A percentile compares a stretch with the other conserved stretches of the same genome.
Evolutionary conservation across 345 rosid species (phyloP).

Genomic region (Cochlearia excelsa): DNA sequence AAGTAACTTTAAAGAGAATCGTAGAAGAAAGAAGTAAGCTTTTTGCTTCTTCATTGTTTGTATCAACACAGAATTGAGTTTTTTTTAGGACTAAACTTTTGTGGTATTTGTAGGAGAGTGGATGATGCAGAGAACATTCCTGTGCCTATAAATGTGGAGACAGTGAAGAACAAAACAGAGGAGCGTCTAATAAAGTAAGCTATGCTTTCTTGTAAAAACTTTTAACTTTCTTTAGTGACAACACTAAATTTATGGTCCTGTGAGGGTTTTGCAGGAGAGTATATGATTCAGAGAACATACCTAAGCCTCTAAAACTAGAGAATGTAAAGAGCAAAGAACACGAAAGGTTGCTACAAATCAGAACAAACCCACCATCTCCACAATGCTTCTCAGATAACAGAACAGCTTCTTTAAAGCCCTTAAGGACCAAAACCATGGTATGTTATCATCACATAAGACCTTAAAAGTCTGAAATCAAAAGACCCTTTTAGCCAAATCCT

Average conservation of each 20-base stretch:
- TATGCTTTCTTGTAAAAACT: background rate
- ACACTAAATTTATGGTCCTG: slow-evolving; percentile 2
- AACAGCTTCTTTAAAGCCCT: slow-evolving; percentile 31
- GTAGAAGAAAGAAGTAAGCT: too few species aligned
- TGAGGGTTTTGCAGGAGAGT: slow-evolving; percentile 25
- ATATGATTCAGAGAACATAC: slow-evolving; percentile 56
- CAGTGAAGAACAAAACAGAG: slow-evolving; percentile 47
- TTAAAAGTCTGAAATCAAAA: background rate
- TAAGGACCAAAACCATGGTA: slow-evolving; percentile 64
- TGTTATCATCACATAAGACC: background rate
- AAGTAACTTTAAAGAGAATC: too few species aligned
- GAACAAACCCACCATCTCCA: slow-evolving; percentile 96
- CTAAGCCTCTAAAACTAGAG: slow-evolving; percentile 54
- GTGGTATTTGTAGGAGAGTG: background rate
- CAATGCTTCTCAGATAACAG: slow-evolving; percentile 81
- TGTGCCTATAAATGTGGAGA: slow-evolving; percentile 49
- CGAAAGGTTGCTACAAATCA: slow-evolving; percentile 56
- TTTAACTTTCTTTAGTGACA: too few species aligned
- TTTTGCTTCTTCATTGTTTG: too few species aligned
- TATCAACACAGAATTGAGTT: too few species aligned
- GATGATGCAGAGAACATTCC: slow-evolving; percentile 65
- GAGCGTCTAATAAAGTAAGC: slow-evolving; percentile 55
- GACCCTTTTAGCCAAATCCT: background rate
- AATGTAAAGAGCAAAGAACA: slow-evolving; percentile 55
- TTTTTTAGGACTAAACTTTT: background rate